Percentiles rank a stretch among this genome's conserved stretches.
phyloP scores from a whole-genome alignment of 2,329 filamentous ascomycete species.

The Botrytis cinerea region DNA sequence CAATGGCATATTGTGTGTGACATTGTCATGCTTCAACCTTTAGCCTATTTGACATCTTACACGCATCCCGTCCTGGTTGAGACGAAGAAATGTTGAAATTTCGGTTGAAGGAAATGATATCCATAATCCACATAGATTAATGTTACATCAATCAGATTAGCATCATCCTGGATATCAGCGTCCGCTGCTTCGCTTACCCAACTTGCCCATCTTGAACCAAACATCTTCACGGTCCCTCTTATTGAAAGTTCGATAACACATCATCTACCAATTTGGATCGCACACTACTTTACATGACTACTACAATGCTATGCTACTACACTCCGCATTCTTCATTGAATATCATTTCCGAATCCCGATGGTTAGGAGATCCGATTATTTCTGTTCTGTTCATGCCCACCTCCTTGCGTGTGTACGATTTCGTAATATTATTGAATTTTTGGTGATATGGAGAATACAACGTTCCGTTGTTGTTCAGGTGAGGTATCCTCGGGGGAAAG shows the following conservation, averaged over 20 bases:
- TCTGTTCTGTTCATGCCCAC: neutral
- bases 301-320: neutral
- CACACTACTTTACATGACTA: neutral
- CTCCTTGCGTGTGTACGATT: neutral
- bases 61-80: neutral
- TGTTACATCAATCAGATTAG: constrained; percentile 1
- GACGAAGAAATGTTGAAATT: neutral
- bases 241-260: constrained; percentile 18
- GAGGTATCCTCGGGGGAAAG: constrained; percentile 8
- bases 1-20: constrained; percentile 5
- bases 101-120: constrained; percentile 7
- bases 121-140: neutral
- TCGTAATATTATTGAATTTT: constrained; percentile 6
- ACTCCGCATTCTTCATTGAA: constrained; percentile 3
- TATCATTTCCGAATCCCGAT: constrained; percentile 10
- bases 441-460: neutral
- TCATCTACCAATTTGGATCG: constrained; percentile 2
- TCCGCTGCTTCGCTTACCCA: neutral
- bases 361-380: neutral
- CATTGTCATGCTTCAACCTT: neutral
- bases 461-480: constrained; percentile 11
- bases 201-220: neutral
- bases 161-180: neutral
- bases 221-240: neutral
- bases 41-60: neutral